Evolutionary conservation across 345 rosid genomes (phyloP).

Genomic region (Hibiscus trionum): DNA sequence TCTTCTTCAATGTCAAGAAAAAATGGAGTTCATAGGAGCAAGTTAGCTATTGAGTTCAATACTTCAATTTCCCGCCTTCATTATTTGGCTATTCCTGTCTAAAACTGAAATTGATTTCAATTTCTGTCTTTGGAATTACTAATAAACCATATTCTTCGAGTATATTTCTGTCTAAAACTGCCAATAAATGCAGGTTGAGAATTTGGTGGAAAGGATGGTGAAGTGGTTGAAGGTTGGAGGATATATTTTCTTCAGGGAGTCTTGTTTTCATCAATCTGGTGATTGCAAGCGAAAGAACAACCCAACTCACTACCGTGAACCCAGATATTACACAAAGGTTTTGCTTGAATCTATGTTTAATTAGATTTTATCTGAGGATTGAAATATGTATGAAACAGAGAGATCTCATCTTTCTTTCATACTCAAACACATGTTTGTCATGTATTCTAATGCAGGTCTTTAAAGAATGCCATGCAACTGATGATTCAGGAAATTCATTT

Average conservation of each 20-base stretch:
- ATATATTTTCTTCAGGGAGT: slow-evolving; percentile 85
- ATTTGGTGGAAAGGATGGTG: slow-evolving; percentile 68
- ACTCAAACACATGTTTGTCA: not conserved
- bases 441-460: slow-evolving; percentile 45
- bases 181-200: slow-evolving; percentile 49
- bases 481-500: slow-evolving; percentile 51
- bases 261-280: slow-evolving; percentile 84
- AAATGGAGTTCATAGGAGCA: no score
- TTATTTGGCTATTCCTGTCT: no score
- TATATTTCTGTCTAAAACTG: not conserved
- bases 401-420: not conserved
- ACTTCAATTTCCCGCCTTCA: no score
- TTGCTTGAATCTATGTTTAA: not conserved
- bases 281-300: no score
- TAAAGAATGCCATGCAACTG: slow-evolving; percentile 58
- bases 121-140: not conserved
- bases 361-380: not conserved
- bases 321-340: no score
- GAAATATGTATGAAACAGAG: not conserved
- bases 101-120: no score
- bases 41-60: no score
- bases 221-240: slow-evolving; percentile 89
- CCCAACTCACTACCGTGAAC: no score
- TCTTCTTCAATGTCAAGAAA: no score
- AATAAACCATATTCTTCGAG: not conserved